Base-by-base conservation (phyloP, 2,329 filamentous ascomycete species). In the Pseudogymnoascus sp. region DNA sequence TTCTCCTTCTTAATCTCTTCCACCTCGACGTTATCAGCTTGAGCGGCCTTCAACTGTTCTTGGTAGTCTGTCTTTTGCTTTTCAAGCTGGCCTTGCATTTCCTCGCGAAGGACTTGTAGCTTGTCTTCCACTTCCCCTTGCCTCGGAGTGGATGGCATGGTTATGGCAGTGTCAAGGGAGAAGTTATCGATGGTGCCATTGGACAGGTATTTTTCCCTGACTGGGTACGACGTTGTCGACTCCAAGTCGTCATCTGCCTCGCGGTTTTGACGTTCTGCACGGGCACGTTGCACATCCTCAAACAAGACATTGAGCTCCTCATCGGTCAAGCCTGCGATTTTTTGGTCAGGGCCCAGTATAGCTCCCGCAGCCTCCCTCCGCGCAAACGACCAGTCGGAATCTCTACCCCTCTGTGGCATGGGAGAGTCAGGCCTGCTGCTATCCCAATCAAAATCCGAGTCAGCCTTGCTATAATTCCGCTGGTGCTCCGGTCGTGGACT, bases 141-240 rank as follows among this genome's bases (percentile, higher is more conserved):
- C 63, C 85, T 89, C 2, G 94, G 94, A 0, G 93, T 97, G 0
- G 91, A 95, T 1, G 94, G 94, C 81, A 97, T 91, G 0, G 94
- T 99, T 58, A 99, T 80, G 11, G 87, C 88, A 1, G 94, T 99
- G 71, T 99, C 94, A 14, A 99, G 80, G 1, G 93, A 97, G 69
- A 97, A 94, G 71, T 96, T 97, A 75, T 99, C 94, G 60, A 97
- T 81, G 0, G 93, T 97, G 1, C 93, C 93, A 61, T 89, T 94
- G 2, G 92, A 97, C 77, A 96, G 84, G 74, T 97, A 97, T 71
- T 97, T 97, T 68, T 99, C 94, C 59, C 94, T 83, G 30, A 92
- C 80, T 1, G 91, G 88, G 70, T 92, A 97, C 0, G 93, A 97
- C 28, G 87, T 89, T 57, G 89, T 84, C 0, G 93, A 97, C 66